Percentiles rank a stretch among this genome's conserved stretches.
Conservation (phyloP, 345 rosid genomes). For the Sonneratia caseolaris region DNA sequence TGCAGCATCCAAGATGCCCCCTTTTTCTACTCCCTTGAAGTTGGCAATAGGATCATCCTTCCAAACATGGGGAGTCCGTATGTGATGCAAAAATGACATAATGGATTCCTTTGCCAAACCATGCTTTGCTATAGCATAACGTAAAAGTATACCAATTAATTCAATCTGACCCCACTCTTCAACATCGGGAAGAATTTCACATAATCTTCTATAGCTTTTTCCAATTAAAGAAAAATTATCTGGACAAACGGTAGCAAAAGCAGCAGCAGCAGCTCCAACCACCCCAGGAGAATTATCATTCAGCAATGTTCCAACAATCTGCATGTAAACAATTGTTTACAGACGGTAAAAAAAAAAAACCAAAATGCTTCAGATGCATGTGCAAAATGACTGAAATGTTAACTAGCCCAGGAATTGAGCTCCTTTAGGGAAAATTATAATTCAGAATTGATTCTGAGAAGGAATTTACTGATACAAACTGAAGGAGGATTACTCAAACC, state of each 20-base stretch:
- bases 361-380: not conserved
- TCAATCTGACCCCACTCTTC: conserved; percentile 99
- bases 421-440: not conserved
- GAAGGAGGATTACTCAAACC: conserved; percentile 31
- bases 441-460: not conserved
- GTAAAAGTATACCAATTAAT: conserved; percentile 68
- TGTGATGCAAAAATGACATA: conserved; percentile 52
- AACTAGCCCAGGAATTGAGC: not conserved
- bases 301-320: conserved; percentile 75
- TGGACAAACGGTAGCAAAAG: conserved; percentile 82
- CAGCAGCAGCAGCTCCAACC: conserved; percentile 94
- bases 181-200: conserved; percentile 91
- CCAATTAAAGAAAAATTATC: conserved; percentile 62
- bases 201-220: conserved; percentile 58
- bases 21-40: conserved; percentile 25
- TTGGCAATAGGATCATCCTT: conserved; percentile 31
- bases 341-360: not conserved
- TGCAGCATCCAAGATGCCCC: conserved; percentile 19
- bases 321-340: conserved; percentile 20
- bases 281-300: conserved; percentile 84
- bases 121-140: conserved; percentile 67
- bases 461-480: not conserved
- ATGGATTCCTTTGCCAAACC: conserved; percentile 87
- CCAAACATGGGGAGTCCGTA: conserved; percentile 31
- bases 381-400: not conserved